phyloP scores from a whole-genome alignment of 805 yeast species.

The Wickerhamomyces rabaulensis region DNA sequence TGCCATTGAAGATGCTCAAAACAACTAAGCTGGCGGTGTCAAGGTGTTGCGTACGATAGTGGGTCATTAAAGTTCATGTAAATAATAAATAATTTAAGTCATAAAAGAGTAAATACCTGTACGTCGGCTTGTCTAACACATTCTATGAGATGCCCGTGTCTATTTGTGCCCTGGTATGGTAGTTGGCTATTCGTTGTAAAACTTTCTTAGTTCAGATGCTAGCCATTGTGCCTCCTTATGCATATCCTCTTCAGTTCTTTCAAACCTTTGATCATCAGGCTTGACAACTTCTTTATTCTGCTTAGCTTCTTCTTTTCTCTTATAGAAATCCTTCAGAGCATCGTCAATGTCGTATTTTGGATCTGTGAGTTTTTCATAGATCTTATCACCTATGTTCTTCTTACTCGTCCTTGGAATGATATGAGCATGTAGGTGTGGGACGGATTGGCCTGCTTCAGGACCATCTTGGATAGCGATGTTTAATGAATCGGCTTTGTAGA shows the following conservation, averaged over 20 bases:
- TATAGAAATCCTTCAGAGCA: slow-evolving; percentile 24
- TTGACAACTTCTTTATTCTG: slow-evolving; percentile 24
- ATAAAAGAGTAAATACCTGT: slow-evolving; percentile 1
- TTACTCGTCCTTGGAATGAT: slow-evolving; percentile 73
- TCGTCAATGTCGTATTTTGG: slow-evolving; percentile 41
- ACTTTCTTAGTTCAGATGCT: slow-evolving; percentile 31
- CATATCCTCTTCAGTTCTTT: slow-evolving; percentile 65
- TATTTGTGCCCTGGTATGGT: no score
- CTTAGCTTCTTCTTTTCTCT: slow-evolving; percentile 25
- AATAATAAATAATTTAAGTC: background rate
- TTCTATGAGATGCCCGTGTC: no score
- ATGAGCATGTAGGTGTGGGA: slow-evolving; percentile 94
- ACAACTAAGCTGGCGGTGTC: background rate
- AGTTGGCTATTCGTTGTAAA: background rate
- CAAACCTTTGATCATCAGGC: slow-evolving; percentile 49
- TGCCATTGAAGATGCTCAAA: slow-evolving; percentile 21
- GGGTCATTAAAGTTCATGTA: slow-evolving; percentile 2
- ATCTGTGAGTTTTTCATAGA: slow-evolving; percentile 60
- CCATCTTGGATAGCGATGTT: slow-evolving; percentile 97
- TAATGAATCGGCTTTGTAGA: slow-evolving; percentile 74
- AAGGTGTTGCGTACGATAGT: background rate
- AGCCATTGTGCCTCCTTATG: slow-evolving; percentile 60
- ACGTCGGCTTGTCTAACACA: no score
- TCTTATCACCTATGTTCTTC: slow-evolving; percentile 62
- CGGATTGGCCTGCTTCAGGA: slow-evolving; percentile 91